phyloP scores from a whole-genome alignment of 2,329 filamentous ascomycete species.

The Sphaceloma murrayae region DNA sequence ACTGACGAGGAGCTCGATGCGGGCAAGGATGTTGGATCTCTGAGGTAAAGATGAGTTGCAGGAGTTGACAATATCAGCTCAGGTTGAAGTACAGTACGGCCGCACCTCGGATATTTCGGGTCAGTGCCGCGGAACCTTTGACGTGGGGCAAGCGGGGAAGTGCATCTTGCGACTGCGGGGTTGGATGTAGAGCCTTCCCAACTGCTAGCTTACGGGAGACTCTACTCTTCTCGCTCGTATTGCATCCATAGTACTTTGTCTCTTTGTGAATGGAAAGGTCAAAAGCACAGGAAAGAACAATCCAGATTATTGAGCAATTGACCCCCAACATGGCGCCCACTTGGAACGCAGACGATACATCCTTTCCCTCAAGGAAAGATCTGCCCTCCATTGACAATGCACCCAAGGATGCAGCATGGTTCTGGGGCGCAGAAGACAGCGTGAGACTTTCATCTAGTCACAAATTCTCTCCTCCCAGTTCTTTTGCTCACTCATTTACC shows the following conservation, averaged over 20 bases:
- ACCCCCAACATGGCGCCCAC: conserved; percentile 37
- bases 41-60: too few relatives aligned
- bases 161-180: too few relatives aligned
- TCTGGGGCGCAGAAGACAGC: conserved; percentile 49
- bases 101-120: too few relatives aligned
- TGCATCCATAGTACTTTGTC: background rate
- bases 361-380: conserved; percentile 45
- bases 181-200: too few relatives aligned
- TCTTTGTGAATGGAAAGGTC: background rate
- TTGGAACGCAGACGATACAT: conserved; percentile 45
- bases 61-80: too few relatives aligned
- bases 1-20: too few relatives aligned
- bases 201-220: background rate
- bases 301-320: conserved; percentile 1
- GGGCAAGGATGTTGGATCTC: too few relatives aligned
- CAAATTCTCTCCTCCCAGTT: too few relatives aligned
- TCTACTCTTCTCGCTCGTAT: background rate
- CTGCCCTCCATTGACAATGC: conserved; percentile 44
- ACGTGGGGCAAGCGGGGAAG: too few relatives aligned
- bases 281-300: conserved; percentile 9
- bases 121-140: too few relatives aligned
- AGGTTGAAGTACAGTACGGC: too few relatives aligned
- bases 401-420: conserved; percentile 49
- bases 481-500: too few relatives aligned
- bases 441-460: conserved; percentile 33